A percentile compares a stretch with the other conserved stretches of the same genome.
These are phyloP conservation scores for Stagonosporopsis chrysanthemi DNA, from an alignment of 2,329 filamentous ascomycete genomes.

Conservation along the genomic window DNA sequence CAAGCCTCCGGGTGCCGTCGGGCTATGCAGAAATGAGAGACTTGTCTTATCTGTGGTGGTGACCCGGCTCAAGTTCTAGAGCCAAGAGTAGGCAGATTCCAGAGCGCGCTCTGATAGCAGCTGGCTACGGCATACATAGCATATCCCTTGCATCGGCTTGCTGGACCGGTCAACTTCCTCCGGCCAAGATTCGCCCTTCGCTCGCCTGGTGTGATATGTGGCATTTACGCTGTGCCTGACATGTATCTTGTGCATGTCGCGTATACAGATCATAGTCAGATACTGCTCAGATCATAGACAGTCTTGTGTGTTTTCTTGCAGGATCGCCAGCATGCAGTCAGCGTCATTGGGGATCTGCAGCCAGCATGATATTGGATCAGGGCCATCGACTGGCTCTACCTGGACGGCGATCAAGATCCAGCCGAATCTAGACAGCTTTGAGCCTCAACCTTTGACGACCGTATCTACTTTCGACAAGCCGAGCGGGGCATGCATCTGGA, in stretches of 20 bases:
- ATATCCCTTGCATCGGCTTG: constrained; percentile 8
- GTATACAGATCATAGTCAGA: not conserved
- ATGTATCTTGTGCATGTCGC: not conserved
- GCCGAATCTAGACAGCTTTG: constrained; percentile 1
- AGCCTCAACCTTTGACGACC: constrained; percentile 8
- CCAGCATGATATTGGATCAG: constrained; percentile 2
- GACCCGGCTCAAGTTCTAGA: not conserved
- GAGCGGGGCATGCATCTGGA: not conserved
- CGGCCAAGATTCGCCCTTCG: not conserved
- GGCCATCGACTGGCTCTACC: constrained; percentile 1
- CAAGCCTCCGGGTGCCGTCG: constrained; percentile 5
- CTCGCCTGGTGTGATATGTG: not conserved
- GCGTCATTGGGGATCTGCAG: constrained; percentile 3
- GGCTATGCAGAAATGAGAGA: not conserved
- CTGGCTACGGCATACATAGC: not conserved
- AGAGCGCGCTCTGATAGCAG: not conserved
- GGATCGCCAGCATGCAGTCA: not conserved
- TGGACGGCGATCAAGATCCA: constrained; percentile 17
- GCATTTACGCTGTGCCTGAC: not conserved
- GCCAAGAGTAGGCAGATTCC: constrained; percentile 2
- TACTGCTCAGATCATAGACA: not conserved
- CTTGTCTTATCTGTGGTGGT: not conserved
- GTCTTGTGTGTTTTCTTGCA: not conserved
- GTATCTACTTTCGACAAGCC: constrained; percentile 7
- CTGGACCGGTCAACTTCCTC: not conserved